phyloP scores from a whole-genome alignment of 257 asterid genomes.

The Buddleja alternifolia region DNA sequence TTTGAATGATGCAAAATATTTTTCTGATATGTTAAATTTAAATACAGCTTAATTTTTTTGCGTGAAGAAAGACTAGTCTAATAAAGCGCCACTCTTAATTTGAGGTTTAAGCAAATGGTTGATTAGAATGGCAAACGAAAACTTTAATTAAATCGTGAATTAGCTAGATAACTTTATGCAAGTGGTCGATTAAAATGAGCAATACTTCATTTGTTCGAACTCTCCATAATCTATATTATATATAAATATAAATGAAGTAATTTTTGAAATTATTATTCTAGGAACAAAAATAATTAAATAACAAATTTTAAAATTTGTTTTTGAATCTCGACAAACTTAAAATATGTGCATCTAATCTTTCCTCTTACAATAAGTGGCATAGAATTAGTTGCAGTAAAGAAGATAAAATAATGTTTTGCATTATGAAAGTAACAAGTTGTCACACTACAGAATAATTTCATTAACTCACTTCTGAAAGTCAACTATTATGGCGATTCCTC shows the following conservation, averaged over 20 bases:
- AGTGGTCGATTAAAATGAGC: constrained; percentile 17
- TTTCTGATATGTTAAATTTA: too few species aligned
- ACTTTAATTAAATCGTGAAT: not conserved
- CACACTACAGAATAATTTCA: not conserved
- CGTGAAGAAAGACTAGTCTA: not conserved
- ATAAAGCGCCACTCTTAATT: constrained; percentile 8
- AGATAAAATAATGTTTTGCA: not conserved
- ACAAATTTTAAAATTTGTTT: too few species aligned
- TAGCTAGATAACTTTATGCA: not conserved
- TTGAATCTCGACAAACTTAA: not conserved
- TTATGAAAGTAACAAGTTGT: not conserved
- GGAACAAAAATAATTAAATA: too few species aligned
- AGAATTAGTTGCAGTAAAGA: not conserved
- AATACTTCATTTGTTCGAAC: not conserved
- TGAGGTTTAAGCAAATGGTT: constrained; percentile 22
- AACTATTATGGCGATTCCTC: constrained; percentile 8
- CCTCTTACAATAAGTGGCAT: not conserved
- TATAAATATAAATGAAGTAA: too few species aligned
- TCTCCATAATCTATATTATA: too few species aligned
- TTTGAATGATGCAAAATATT: too few species aligned
- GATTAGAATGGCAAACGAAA: not conserved
- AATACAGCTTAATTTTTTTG: not conserved
- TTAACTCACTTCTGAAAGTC: constrained; percentile 13
- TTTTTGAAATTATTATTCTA: too few species aligned
- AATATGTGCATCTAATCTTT: not conserved